These are phyloP conservation scores for Candida labiduridarum DNA, from an alignment of 1,139 yeast genomes.

Conservation along the genomic window DNA sequence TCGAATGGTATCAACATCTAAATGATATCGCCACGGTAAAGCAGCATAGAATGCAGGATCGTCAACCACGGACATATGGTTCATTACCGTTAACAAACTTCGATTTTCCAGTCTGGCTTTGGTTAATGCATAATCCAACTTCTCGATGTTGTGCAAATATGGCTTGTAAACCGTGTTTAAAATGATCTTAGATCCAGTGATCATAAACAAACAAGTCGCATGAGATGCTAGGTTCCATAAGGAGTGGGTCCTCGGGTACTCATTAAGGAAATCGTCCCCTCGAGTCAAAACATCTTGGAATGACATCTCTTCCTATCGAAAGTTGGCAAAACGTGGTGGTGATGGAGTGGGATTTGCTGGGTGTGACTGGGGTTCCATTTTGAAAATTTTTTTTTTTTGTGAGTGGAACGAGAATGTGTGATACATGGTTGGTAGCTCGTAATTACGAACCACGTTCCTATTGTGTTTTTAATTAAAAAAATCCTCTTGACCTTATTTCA, in stretches of 20 bases:
- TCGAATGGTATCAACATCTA: conserved; percentile 67
- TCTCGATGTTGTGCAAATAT: conserved; percentile 59
- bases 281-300: conserved; percentile 68
- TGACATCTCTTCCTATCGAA: conserved; percentile 51
- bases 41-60: conserved; percentile 92
- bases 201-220: conserved; percentile 68
- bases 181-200: conserved; percentile 64
- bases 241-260: conserved; percentile 59
- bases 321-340: not conserved
- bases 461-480: not conserved
- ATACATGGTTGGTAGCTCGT: too few species aligned
- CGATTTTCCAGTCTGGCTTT: conserved; percentile 69
- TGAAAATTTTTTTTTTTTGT: not conserved
- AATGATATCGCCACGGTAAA: conserved; percentile 70
- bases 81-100: conserved; percentile 86
- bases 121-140: conserved; percentile 62
- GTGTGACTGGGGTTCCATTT: not conserved
- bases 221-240: conserved; percentile 73
- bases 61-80: conserved; percentile 92
- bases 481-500: not conserved
- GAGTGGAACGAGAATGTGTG: not conserved
- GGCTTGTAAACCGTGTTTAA: conserved; percentile 66
- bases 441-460: not conserved
- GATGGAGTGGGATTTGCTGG: not conserved
- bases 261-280: conserved; percentile 71